Percentiles rank a stretch among this genome's conserved stretches.
These are phyloP conservation scores for Aspergillus hiratsukae DNA, from an alignment of 2,329 filamentous ascomycete genomes.

Conservation along the genomic window DNA sequence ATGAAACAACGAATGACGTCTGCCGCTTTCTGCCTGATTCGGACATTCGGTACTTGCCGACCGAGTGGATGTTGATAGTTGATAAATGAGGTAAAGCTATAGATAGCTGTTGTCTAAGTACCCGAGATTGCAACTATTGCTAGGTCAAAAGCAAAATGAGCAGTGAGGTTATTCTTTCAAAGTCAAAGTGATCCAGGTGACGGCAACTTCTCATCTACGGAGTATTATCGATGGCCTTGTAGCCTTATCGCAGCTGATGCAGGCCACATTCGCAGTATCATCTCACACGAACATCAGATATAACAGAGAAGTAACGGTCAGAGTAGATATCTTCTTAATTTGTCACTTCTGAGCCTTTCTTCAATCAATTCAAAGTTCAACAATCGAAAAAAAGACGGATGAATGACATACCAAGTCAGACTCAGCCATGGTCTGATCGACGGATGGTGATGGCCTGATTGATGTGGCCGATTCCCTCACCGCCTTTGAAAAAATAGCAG, in stretches of 20 bases:
- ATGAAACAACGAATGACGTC: constrained; percentile 11
- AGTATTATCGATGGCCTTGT: not conserved
- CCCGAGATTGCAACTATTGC: no score
- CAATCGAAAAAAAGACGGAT: not conserved
- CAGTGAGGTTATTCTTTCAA: not conserved
- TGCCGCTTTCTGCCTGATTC: constrained; percentile 14
- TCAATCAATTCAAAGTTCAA: not conserved
- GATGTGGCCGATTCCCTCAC: constrained; percentile 14
- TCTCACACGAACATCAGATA: not conserved
- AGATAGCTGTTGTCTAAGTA: not conserved
- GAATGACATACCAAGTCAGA: not conserved
- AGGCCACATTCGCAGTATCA: no score
- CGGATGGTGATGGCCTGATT: constrained; percentile 12
- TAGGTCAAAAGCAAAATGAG: not conserved
- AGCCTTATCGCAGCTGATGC: not conserved
- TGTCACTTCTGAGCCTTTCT: not conserved
- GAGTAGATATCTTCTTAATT: not conserved
- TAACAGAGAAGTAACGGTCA: no score
- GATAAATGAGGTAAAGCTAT: no score
- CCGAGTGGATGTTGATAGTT: not conserved
- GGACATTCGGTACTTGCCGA: constrained; percentile 2
- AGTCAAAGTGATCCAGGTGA: not conserved
- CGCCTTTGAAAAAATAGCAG: constrained; percentile 7
- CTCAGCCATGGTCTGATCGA: constrained; percentile 14
- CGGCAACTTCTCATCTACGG: not conserved